Evolutionary conservation across 306 rosid genomes (phyloP).

Genomic region (Senna siamea): DNA sequence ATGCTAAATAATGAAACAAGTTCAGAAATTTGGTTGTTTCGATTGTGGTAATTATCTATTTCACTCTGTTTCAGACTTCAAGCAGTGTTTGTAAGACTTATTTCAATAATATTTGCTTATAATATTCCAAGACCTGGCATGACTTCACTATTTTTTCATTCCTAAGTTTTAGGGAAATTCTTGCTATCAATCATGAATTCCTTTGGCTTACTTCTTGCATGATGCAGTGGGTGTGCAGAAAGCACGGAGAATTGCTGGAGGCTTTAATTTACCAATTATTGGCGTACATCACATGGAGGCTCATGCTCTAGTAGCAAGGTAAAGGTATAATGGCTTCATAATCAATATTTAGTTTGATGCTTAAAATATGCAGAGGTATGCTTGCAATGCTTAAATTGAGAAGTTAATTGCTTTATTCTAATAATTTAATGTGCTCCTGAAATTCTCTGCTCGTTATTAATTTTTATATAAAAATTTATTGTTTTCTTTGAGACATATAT

Average conservation of each 20-base stretch:
- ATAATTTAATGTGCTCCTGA: slow-evolving; percentile 14
- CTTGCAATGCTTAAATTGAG: slow-evolving; percentile 25
- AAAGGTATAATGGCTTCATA: slow-evolving; percentile 25
- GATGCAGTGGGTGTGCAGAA: slow-evolving; percentile 91
- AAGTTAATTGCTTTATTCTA: slow-evolving; percentile 21
- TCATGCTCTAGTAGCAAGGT: slow-evolving; percentile 98
- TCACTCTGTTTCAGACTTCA: slow-evolving; percentile 16
- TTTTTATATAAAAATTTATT: slow-evolving; percentile 12
- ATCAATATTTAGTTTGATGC: slow-evolving; percentile 11
- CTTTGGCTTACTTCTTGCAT: slow-evolving; percentile 31
- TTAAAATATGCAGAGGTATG: slow-evolving; percentile 10
- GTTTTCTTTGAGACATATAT: slow-evolving; percentile 34
- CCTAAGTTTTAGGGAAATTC: slow-evolving; percentile 23
- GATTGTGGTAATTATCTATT: slow-evolving; percentile 28
- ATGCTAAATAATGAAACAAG: slow-evolving; percentile 27
- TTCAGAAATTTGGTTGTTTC: not conserved
- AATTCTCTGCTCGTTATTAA: slow-evolving; percentile 10
- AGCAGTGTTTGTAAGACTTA: slow-evolving; percentile 21
- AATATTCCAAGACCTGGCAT: not conserved
- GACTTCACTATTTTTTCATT: slow-evolving; percentile 19
- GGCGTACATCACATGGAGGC: slow-evolving; percentile 99
- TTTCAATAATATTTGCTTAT: not conserved
- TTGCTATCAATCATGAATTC: slow-evolving; percentile 31
- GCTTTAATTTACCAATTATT: slow-evolving; percentile 69
- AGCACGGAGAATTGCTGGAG: slow-evolving; percentile 75